These are phyloP conservation scores for Penicillium sp. DNA, from an alignment of 2,329 filamentous ascomycete species.

Conservation along the genomic window DNA sequence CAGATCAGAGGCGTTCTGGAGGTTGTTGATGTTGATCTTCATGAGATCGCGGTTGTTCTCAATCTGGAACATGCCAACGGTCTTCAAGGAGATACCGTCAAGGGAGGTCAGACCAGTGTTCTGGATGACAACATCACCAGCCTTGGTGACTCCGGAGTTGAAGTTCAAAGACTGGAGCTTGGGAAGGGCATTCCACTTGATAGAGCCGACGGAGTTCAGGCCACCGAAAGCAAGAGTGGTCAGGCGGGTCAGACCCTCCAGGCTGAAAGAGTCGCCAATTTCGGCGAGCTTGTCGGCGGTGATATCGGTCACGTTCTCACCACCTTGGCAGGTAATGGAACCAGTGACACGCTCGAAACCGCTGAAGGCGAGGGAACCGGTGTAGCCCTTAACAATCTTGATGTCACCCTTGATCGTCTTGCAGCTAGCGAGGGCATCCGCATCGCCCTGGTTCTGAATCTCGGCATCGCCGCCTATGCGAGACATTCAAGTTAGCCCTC, in stretches of 20 bases:
- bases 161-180: constrained; percentile 56
- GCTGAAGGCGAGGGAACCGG: constrained; percentile 56
- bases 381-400: constrained; percentile 53
- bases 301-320: constrained; percentile 59
- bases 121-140: constrained; percentile 64
- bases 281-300: constrained; percentile 54
- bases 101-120: constrained; percentile 80
- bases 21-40: constrained; percentile 64
- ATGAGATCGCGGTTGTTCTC: constrained; percentile 84
- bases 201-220: constrained; percentile 59
- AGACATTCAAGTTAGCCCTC: background rate
- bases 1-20: constrained; percentile 65
- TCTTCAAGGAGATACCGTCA: constrained; percentile 70
- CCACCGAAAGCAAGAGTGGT: constrained; percentile 59
- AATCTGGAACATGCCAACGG: constrained; percentile 69
- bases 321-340: constrained; percentile 47
- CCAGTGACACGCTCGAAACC: constrained; percentile 56
- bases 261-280: constrained; percentile 64
- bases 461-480: constrained; percentile 23
- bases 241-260: constrained; percentile 64
- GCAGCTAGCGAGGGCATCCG: constrained; percentile 62
- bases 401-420: constrained; percentile 63
- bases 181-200: constrained; percentile 68
- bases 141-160: constrained; percentile 60
- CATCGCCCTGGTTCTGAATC: constrained; percentile 55